phyloP scores from a whole-genome alignment of 2,329 filamentous ascomycete genomes.

The Xylariaceae sp. region DNA sequence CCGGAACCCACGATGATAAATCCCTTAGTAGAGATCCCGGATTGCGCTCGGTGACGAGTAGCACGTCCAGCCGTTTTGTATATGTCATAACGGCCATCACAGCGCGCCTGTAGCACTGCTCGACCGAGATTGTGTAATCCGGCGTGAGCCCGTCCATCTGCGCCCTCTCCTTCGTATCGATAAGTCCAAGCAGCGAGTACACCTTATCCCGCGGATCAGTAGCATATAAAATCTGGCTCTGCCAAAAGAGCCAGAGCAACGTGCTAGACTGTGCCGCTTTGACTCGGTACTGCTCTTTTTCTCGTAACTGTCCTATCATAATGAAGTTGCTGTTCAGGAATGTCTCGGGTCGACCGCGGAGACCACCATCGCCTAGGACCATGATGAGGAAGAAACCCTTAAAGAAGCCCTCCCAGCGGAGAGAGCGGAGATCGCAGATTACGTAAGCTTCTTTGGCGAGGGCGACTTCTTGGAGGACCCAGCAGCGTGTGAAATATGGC shows the following conservation, averaged over 20 bases:
- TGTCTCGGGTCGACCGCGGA: not conserved
- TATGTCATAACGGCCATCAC: conserved; percentile 3
- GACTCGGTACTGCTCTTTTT: not conserved
- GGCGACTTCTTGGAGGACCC: conserved; percentile 3
- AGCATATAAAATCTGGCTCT: not conserved
- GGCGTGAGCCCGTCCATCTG: not conserved
- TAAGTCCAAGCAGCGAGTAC: conserved; percentile 5
- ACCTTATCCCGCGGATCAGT: conserved; percentile 8
- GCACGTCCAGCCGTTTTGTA: conserved; percentile 2
- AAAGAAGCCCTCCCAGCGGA: not conserved
- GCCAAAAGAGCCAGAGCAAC: not conserved
- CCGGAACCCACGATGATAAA: conserved; percentile 5
- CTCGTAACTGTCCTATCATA: not conserved
- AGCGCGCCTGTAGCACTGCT: conserved; percentile 4
- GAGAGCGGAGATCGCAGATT: not conserved
- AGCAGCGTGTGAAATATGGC: conserved; percentile 5
- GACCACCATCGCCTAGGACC: not conserved
- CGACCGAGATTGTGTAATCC: conserved; percentile 5
- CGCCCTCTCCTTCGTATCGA: not conserved
- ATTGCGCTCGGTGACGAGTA: not conserved
- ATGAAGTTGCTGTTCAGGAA: too few species aligned
- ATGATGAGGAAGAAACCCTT: not conserved
- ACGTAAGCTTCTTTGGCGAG: not conserved
- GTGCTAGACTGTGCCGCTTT: not conserved
- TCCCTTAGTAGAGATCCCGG: not conserved